A percentile compares a stretch with the other conserved stretches of the same genome.
phyloP scores from a whole-genome alignment of 2,329 filamentous ascomycete genomes.

The Dactylellina cionopaga region DNA sequence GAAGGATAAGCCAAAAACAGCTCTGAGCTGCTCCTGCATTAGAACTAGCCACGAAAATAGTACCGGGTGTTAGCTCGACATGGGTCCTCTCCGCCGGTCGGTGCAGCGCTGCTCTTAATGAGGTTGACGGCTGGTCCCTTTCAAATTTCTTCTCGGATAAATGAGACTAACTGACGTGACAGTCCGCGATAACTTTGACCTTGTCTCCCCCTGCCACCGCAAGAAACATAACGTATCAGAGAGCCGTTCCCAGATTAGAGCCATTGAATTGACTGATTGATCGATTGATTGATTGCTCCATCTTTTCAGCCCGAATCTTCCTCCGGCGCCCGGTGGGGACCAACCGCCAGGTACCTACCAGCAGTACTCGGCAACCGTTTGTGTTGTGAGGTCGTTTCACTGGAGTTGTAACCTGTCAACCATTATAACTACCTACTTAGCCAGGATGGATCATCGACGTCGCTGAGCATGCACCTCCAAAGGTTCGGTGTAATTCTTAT shows the following conservation, averaged over 20 bases:
- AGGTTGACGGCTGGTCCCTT: constrained; percentile 44
- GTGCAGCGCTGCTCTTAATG: no score
- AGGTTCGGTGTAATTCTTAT: no score
- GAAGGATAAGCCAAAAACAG: constrained; percentile 22
- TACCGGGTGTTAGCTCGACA: constrained; percentile 35
- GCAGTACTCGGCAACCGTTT: no score
- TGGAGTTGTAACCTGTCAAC: no score
- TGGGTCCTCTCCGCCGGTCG: constrained; percentile 28
- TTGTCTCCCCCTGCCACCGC: constrained; percentile 6
- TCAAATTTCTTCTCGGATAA: constrained; percentile 53
- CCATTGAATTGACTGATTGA: not conserved
- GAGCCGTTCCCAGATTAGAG: constrained; percentile 22
- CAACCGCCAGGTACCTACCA: no score
- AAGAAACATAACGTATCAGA: not conserved
- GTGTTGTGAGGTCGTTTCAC: no score
- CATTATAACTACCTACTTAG: no score
- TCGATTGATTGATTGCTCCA: not conserved
- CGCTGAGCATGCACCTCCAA: no score
- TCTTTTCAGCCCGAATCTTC: not conserved
- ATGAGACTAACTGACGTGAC: constrained; percentile 47
- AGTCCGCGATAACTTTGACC: constrained; percentile 32
- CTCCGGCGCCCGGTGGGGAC: constrained; percentile 7
- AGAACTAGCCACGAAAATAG: constrained; percentile 47
- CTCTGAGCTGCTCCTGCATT: constrained; percentile 34
- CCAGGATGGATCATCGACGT: no score